phyloP scores from a whole-genome alignment of 148 eudicot species.

The Camellia sinensis region DNA sequence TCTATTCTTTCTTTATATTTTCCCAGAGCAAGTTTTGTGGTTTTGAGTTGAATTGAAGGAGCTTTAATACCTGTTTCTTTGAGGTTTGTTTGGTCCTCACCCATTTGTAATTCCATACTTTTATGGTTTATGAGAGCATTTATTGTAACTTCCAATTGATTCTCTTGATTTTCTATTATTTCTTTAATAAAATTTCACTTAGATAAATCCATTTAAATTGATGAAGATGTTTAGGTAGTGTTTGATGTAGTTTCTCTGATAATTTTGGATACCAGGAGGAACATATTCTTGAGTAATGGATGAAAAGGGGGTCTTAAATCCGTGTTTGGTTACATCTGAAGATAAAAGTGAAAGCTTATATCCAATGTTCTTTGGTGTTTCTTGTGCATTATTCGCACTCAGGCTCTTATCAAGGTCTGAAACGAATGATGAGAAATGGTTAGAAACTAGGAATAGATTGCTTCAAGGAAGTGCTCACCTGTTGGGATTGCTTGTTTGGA shows the following conservation, averaged over 20 bases:
- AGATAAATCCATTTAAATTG: neutral
- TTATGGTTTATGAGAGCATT: neutral
- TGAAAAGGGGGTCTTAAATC: conserved; percentile 36
- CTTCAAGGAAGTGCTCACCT: conserved; percentile 65
- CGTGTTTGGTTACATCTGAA: conserved; percentile 32
- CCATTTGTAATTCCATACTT: neutral
- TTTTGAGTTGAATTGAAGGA: neutral
- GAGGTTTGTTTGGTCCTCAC: neutral
- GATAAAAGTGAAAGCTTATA: conserved; percentile 47
- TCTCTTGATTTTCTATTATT: neutral
- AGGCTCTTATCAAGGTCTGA: conserved; percentile 36
- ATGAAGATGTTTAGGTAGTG: neutral
- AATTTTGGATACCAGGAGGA: conserved; percentile 5
- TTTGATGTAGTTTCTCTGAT: conserved; percentile 8
- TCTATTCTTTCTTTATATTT: neutral
- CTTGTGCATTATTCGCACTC: conserved; percentile 68
- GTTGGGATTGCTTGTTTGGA: conserved; percentile 69
- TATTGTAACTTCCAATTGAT: neutral
- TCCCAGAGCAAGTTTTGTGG: neutral
- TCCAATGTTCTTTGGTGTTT: conserved; percentile 72
- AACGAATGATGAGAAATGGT: conserved; percentile 37
- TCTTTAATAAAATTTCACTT: neutral
- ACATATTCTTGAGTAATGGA: conserved; percentile 48
- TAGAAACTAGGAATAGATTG: conserved; percentile 48
- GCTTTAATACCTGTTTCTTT: conserved; percentile 3